phyloP scores from a whole-genome alignment of 768 basidiomycete species.

The Termitomyces sp. region DNA sequence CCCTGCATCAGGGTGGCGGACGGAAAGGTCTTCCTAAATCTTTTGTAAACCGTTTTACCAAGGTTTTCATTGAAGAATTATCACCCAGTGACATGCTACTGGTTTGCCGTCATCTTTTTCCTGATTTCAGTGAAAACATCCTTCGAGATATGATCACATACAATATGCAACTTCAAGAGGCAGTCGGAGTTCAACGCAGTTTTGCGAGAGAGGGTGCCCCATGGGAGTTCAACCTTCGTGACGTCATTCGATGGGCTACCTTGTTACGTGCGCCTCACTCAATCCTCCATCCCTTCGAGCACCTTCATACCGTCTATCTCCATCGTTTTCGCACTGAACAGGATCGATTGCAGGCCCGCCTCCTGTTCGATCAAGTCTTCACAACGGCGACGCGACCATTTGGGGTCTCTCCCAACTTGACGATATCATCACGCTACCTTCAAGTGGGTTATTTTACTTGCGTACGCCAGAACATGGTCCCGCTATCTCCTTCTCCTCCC shows the following conservation, averaged over 20 bases:
- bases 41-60: conserved; percentile 97
- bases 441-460: conserved; percentile 62
- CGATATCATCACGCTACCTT: conserved; percentile 40
- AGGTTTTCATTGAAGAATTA: conserved; percentile 89
- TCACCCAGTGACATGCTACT: conserved; percentile 68
- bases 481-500: conserved; percentile 32
- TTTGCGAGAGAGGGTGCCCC: conserved; percentile 82
- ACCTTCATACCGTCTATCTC: conserved; percentile 71
- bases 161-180: conserved; percentile 65
- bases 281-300: conserved; percentile 48
- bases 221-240: conserved; percentile 98
- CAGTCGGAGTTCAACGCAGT: conserved; percentile 52
- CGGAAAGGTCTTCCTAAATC: conserved; percentile 97
- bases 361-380: conserved; percentile 53
- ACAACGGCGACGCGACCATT: conserved; percentile 17
- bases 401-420: conserved; percentile 27
- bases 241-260: conserved; percentile 84
- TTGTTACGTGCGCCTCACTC: conserved; percentile 33
- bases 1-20: conserved; percentile 91
- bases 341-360: conserved; percentile 53
- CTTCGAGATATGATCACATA: conserved; percentile 77
- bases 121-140: conserved; percentile 43
- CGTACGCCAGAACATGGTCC: conserved; percentile 28
- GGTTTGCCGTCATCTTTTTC: conserved; percentile 74
- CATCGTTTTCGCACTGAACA: conserved; percentile 74